phyloP scores from a whole-genome alignment of 768 basidiomycete genomes.

The Trametes sanguinea region DNA sequence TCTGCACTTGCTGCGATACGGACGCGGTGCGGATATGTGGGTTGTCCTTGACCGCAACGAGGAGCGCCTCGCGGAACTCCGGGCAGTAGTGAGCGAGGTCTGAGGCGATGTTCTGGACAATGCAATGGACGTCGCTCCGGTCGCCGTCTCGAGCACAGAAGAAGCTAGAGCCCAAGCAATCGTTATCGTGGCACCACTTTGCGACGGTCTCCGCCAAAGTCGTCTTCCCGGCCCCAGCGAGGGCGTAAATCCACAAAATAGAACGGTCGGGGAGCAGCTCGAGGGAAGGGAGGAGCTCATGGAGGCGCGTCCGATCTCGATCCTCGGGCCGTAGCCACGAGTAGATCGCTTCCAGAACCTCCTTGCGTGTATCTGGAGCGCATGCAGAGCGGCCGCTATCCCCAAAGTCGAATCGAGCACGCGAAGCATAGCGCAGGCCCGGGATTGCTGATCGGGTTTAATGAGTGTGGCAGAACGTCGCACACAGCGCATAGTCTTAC shows the following conservation, averaged over 20 bases:
- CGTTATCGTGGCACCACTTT: not conserved
- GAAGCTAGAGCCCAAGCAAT: conserved; percentile 17
- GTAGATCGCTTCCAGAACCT: not conserved
- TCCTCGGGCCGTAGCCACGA: not conserved
- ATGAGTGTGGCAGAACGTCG: not conserved
- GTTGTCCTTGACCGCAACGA: not conserved
- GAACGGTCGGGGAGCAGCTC: not conserved
- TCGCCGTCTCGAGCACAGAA: conserved; percentile 21
- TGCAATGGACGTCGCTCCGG: conserved; percentile 7
- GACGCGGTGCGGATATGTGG: not conserved
- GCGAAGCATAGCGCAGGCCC: not conserved
- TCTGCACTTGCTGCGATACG: conserved; percentile 8
- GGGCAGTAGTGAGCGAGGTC: conserved; percentile 7
- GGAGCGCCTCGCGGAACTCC: not conserved
- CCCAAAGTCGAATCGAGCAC: not conserved
- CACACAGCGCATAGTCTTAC: too few species aligned
- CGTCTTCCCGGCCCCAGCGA: conserved; percentile 20
- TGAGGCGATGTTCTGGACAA: conserved; percentile 18
- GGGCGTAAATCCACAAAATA: conserved; percentile 17
- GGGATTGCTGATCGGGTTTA: not conserved
- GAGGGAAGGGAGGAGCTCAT: not conserved
- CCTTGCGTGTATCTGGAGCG: not conserved
- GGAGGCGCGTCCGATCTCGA: too few species aligned
- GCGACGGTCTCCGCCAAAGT: conserved; percentile 17
- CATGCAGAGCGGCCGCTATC: not conserved